A percentile compares a stretch with the other conserved stretches of the same genome.
Conservation (phyloP, 2,329 filamentous ascomycete species). For the Pseudogymnoascus sp. region DNA sequence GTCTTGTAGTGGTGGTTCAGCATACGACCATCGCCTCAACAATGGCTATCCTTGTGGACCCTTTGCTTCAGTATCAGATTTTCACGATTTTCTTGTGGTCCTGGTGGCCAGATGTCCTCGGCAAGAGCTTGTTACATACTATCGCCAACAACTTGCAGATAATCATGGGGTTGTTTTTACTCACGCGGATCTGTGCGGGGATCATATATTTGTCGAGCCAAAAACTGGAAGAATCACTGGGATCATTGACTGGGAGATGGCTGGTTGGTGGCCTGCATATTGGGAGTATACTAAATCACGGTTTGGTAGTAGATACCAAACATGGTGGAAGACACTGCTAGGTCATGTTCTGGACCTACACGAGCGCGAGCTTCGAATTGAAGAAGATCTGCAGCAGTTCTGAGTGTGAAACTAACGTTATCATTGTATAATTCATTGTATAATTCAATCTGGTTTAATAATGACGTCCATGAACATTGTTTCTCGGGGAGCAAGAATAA, state of each 20-base stretch:
- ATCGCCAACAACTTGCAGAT: background rate
- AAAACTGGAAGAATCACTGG: conserved; percentile 34
- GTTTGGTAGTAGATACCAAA: conserved; percentile 8
- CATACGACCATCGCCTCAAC: background rate
- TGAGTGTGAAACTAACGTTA: background rate
- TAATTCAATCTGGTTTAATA: background rate
- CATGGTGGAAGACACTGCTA: background rate
- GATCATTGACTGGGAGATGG: conserved; percentile 38
- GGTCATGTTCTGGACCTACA: background rate
- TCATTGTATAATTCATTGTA: background rate
- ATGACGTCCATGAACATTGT: background rate
- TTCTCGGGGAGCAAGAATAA: background rate
- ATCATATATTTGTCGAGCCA: conserved; percentile 34
- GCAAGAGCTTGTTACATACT: background rate
- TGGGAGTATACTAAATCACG: conserved; percentile 26
- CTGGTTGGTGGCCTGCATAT: conserved; percentile 36
- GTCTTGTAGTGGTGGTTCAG: background rate
- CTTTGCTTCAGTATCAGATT: background rate
- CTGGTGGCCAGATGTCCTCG: background rate
- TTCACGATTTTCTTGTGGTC: background rate
- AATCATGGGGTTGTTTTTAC: conserved; percentile 29
- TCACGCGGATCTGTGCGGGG: conserved; percentile 37
- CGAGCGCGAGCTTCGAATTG: background rate
- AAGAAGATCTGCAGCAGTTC: background rate
- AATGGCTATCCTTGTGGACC: background rate